Base-by-base conservation (phyloP, 2,329 filamentous ascomycete species). In the Colletotrichum agaves region DNA sequence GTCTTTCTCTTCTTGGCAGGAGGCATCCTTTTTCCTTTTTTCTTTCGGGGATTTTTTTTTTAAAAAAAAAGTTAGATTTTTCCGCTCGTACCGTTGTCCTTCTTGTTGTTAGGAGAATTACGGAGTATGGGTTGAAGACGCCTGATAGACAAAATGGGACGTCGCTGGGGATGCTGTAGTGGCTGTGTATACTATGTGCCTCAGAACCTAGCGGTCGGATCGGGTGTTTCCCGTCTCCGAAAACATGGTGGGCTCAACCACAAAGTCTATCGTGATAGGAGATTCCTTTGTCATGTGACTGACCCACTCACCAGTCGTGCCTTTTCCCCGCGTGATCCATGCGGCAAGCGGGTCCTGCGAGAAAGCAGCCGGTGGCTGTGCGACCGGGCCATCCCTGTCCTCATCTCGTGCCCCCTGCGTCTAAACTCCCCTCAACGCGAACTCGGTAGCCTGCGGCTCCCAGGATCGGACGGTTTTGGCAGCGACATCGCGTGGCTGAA, bases 1-100 rank as follows among this genome's bases (percentile, higher is more conserved):
- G 78, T 83, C 75, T 82, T 82, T 73, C 81, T 80, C 72, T 81
- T 83, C 74, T 83, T 83, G 19, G 80, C 75, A 46, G 81, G 79
- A 66, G 81, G 80, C 80, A 83, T 82, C 39, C 39, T 65, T 12
- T 19, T 11, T 5, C 11, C 12, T 39, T 53, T 3, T 23, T 33
- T 33, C n/a, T n/a, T n/a, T n/a, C n/a, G n/a, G n/a, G n/a, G n/a
- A n/a, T n/a, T n/a, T n/a, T n/a, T n/a, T n/a, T n/a, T n/a, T n/a
- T n/a, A n/a, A n/a, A n/a, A n/a, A n/a, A n/a, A n/a, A n/a, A n/a
- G n/a, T n/a, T n/a, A n/a, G n/a, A n/a, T n/a, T n/a, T n/a, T n/a
- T 27, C 6, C 27, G 6, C 27, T 7, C 6, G 27, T 27, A 7
- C 8, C 27, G 27, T 27, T 8, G 27, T 27, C 5, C 2, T 27